Percentiles rank a stretch among this genome's conserved stretches.
phyloP scores from a whole-genome alignment of 78 protist species.

The Dictyostelium firmibasis region DNA sequence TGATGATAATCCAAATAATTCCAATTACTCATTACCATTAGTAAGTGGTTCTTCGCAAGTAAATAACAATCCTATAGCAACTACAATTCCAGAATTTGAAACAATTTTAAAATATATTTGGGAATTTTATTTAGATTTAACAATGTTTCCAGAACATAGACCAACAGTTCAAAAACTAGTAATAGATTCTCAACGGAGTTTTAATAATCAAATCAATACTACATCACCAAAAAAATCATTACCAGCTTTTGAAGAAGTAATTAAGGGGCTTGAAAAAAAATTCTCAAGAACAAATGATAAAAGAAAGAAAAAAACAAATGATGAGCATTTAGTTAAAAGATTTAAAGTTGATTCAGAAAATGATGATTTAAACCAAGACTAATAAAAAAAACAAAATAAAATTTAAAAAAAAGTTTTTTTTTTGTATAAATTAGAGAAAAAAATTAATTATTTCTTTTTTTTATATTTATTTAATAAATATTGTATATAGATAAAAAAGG shows the following conservation, averaged over 20 bases:
- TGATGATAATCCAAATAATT: too few relatives aligned
- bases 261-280: background rate
- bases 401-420: background rate
- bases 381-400: too few relatives aligned
- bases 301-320: background rate
- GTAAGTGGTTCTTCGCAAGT: too few relatives aligned
- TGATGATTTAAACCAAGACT: background rate
- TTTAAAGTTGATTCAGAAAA: background rate
- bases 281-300: background rate
- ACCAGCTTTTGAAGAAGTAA: conserved; percentile 3
- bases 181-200: background rate
- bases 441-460: background rate
- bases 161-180: background rate
- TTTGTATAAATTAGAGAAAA: background rate
- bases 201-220: background rate
- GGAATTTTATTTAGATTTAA: conserved; percentile 3
- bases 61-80: background rate
- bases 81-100: background rate
- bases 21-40: too few relatives aligned
- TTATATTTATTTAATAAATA: background rate
- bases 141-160: background rate
- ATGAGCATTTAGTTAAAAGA: background rate
- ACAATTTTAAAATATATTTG: conserved; percentile 6
- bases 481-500: too few relatives aligned
- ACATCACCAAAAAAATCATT: background rate